phyloP scores from a whole-genome alignment of 2,329 filamentous ascomycete genomes.

The Aspergillus arachidicola region DNA sequence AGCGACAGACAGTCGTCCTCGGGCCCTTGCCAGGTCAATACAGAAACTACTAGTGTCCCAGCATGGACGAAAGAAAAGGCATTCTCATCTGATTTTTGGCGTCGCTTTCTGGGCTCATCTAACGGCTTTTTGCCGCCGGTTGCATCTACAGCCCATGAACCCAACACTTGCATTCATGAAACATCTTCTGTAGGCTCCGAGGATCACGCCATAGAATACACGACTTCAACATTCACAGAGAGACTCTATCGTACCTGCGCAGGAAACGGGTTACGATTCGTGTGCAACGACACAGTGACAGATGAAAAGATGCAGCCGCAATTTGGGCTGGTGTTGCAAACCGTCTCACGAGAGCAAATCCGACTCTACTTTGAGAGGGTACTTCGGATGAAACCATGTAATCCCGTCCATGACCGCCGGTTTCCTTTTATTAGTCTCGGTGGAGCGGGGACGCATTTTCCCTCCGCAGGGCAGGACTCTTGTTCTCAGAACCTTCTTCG shows the following conservation, averaged over 20 bases:
- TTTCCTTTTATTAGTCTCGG: not conserved
- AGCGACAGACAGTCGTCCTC: not conserved
- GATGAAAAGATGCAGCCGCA: not conserved
- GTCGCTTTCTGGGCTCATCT: not conserved
- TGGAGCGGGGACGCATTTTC: not conserved
- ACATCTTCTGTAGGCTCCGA: not conserved
- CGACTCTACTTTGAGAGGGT: not conserved
- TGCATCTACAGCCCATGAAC: not conserved
- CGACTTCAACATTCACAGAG: not conserved
- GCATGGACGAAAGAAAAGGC: conserved; percentile 1
- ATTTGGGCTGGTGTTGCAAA: not conserved
- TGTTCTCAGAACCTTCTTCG: not conserved
- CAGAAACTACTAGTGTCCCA: not conserved
- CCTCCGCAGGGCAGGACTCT: not conserved
- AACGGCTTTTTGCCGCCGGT: conserved; percentile 1
- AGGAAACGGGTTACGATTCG: not conserved
- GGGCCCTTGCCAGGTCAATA: not conserved
- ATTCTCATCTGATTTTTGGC: not conserved
- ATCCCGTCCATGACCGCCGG: not conserved
- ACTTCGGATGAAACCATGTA: not conserved
- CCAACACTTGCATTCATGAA: not conserved
- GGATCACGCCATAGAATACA: not conserved
- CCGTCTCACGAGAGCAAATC: not conserved
- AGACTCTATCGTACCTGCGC: not conserved
- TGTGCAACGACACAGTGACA: not conserved